A percentile compares a stretch with the other conserved stretches of the same genome.
These are phyloP conservation scores for Trichoderma parareesei DNA, from an alignment of 495 filamentous ascomycete species.

Conservation along the genomic window DNA sequence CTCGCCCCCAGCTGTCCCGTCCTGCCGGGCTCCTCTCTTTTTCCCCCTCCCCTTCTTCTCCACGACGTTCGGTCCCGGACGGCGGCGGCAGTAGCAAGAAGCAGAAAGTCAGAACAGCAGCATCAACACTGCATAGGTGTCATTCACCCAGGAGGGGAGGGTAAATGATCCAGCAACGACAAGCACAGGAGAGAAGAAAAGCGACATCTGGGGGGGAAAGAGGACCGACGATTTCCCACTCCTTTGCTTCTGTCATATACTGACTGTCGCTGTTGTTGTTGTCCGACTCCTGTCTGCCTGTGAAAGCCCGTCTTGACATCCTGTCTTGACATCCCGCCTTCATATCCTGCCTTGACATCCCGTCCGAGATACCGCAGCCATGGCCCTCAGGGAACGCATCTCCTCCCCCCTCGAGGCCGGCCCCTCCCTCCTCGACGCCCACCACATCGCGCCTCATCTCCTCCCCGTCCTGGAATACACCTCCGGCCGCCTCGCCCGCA, in stretches of 20 bases:
- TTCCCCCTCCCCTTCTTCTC: background rate
- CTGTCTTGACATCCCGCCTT: no score
- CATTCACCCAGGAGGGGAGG: background rate
- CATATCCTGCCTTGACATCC: background rate
- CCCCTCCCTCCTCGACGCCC: slow-evolving; percentile 37
- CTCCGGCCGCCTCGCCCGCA: slow-evolving; percentile 40
- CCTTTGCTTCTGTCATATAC: no score
- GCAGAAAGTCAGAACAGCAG: background rate
- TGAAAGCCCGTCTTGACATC: no score
- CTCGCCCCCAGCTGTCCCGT: background rate
- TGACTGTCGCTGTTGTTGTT: no score
- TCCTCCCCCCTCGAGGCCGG: slow-evolving; percentile 50
- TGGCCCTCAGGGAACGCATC: slow-evolving; percentile 34
- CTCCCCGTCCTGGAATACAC: slow-evolving; percentile 40
- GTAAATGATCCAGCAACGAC: background rate
- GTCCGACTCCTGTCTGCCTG: no score
- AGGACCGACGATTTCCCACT: no score
- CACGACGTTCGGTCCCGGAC: slow-evolving; percentile 8
- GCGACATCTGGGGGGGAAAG: background rate
- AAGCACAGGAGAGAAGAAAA: background rate
- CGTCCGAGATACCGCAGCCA: background rate
- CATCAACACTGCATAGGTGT: no score
- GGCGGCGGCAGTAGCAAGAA: background rate
- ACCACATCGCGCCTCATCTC: slow-evolving; percentile 37
- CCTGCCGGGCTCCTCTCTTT: background rate